Evolutionary conservation across 352 stramenopile genomes (phyloP).

Genomic region (Pythium aphanidermatum): DNA sequence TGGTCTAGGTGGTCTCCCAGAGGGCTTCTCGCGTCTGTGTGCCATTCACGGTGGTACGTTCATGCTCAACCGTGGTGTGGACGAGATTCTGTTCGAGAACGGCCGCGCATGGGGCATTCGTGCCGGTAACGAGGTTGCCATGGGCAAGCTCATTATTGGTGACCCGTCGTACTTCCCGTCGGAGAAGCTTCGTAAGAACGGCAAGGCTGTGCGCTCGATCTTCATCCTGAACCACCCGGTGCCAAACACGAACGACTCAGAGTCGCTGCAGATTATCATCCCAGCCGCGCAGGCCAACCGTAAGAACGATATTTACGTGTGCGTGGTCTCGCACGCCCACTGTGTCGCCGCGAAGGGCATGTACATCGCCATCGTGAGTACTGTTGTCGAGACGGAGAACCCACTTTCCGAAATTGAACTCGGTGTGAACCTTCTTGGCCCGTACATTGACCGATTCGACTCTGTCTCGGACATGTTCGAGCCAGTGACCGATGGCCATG

Average conservation of each 20-base stretch:
- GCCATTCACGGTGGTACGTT: slow-evolving; percentile 99
- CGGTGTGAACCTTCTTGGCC: slow-evolving; percentile 94
- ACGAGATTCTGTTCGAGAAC: slow-evolving; percentile 92
- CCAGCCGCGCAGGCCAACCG: slow-evolving; percentile 93
- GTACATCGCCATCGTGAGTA: slow-evolving; percentile 99
- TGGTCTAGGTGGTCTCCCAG: slow-evolving; percentile 95
- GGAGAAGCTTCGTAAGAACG: slow-evolving; percentile 90
- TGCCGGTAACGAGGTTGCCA: slow-evolving; percentile 93
- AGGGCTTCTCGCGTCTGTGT: slow-evolving; percentile 98
- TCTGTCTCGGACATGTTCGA: slow-evolving; percentile 94
- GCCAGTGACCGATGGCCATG: slow-evolving; percentile 85
- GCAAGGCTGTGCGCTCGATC: slow-evolving; percentile 97
- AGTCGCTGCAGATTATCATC: slow-evolving; percentile 99
- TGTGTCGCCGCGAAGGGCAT: slow-evolving; percentile 94
- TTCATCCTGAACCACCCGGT: slow-evolving; percentile 99
- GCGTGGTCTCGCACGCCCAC: slow-evolving; percentile 92
- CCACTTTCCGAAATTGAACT: slow-evolving; percentile 93
- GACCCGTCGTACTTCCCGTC: slow-evolving; percentile 98
- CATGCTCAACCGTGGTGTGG: slow-evolving; percentile 98
- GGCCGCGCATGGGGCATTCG: slow-evolving; percentile 92
- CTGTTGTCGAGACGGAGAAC: slow-evolving; percentile 95
- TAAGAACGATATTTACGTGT: slow-evolving; percentile 99
- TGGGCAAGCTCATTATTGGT: slow-evolving; percentile 96
- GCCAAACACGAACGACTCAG: slow-evolving; percentile 94
- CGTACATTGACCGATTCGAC: slow-evolving; percentile 97